Evolutionary conservation across 73 alveolate genomes (phyloP), one percentile per base, ranked within the genome.

Genomic region (Stentor coeruleus): DNA sequence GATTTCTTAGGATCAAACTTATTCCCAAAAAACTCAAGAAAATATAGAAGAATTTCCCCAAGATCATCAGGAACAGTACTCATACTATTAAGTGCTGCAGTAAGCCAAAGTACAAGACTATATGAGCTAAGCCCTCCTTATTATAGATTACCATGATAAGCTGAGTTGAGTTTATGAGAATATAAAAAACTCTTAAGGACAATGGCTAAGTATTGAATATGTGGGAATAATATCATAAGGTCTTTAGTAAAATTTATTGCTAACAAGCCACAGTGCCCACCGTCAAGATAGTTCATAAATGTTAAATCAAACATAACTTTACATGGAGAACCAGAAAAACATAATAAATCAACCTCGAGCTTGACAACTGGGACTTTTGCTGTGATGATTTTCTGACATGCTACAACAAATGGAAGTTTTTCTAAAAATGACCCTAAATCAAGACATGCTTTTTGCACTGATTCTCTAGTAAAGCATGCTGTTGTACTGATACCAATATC

Each of bases 51-150:
- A 30, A 77, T 36, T 77, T 82, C 81, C 37, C 88, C 74, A 14
- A 86, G 42, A 0, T 82, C 58, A 76, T 74, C 86, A 28, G 20
- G 20, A 20, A 6, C 20, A 49, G 33, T 1, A 37, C 39, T 40
- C 40, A 66, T 42, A 3, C 82, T 59, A 35, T 87, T 74, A 84
- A 87, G 74, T 58, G 82, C 82, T n/a, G 93, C 93, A 3, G 86
- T 87, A 37, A 87, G 33, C 40, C 86, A 37, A 2, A 87, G 33
- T 14, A 83, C 76, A 38, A 82, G n/a, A 74, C 90, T 84, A 40
- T 87, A 87, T 31, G 93, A 87, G 59, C 88, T 76, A 42, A 87
- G 38, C 0, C 93, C 93, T 31, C 93, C 93, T 85, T 49, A 6
- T 49, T 49, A 49, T 11, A 49, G 6, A 6, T 49, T 49, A 49